Evolutionary conservation across 2,329 filamentous ascomycete genomes (phyloP).

Genomic region (Fonsecaea erecta): DNA sequence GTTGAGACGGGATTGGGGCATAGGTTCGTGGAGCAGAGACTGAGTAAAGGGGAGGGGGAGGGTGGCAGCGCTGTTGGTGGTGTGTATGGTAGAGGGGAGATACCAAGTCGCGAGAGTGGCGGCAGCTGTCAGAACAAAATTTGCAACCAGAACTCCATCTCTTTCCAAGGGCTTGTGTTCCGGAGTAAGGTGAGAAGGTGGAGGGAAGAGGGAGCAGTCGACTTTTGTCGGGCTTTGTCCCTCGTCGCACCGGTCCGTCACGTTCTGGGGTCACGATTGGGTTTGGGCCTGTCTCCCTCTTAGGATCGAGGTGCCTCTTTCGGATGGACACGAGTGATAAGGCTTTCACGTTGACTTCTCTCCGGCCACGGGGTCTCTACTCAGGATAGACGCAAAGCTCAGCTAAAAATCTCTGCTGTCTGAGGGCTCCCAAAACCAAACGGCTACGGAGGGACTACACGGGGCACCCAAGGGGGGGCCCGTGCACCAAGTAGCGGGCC

Average conservation of each 20-base stretch:
- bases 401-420: background rate
- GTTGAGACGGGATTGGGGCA: conserved; percentile 11
- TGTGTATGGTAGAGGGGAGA: background rate
- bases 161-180: conserved; percentile 1
- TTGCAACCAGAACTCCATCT: conserved; percentile 3
- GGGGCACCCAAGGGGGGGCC: background rate
- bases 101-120: background rate
- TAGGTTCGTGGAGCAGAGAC: conserved; percentile 1
- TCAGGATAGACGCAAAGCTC: background rate
- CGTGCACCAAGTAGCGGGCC: background rate
- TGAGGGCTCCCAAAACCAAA: background rate
- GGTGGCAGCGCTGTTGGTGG: background rate
- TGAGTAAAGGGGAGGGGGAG: background rate
- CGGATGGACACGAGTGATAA: background rate
- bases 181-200: background rate
- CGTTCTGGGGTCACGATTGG: background rate
- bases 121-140: background rate
- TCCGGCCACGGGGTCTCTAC: background rate
- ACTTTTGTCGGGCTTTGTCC: conserved; percentile 10
- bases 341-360: background rate
- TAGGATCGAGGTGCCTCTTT: conserved; percentile 5
- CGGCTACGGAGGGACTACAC: no score
- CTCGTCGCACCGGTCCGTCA: conserved; percentile 16
- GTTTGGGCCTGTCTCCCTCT: background rate
- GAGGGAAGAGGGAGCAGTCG: conserved; percentile 10